phyloP scores from a whole-genome alignment of 768 basidiomycete species.

The Lanmaoa rubissima region DNA sequence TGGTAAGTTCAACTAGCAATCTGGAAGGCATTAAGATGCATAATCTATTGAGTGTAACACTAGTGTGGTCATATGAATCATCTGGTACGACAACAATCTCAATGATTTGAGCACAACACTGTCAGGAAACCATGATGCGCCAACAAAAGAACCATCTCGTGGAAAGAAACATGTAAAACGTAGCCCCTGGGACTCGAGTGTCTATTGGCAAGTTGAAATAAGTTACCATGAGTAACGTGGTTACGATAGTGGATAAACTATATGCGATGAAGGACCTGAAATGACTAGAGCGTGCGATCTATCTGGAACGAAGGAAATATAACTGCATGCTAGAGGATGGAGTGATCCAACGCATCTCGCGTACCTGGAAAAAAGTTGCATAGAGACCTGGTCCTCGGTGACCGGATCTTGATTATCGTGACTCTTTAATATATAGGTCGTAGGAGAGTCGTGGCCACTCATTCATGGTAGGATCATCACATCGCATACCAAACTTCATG shows the following conservation, averaged over 20 bases:
- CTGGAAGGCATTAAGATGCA: too few species aligned
- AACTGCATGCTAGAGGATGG: background rate
- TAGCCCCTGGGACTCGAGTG: background rate
- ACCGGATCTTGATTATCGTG: conserved; percentile 8
- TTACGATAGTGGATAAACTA: conserved; percentile 27
- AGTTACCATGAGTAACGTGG: conserved; percentile 9
- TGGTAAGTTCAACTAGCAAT: too few species aligned
- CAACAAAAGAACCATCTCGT: background rate
- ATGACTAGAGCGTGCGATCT: background rate
- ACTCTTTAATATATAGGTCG: conserved; percentile 11
- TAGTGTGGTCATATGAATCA: too few species aligned
- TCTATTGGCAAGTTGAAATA: conserved; percentile 12
- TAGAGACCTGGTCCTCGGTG: conserved; percentile 10
- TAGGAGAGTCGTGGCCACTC: conserved; percentile 2
- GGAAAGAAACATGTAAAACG: background rate
- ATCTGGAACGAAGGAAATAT: background rate
- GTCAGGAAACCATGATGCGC: background rate
- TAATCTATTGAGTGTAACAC: too few species aligned
- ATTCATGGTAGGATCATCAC: conserved; percentile 6
- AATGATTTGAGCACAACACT: background rate
- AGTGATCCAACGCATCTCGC: background rate
- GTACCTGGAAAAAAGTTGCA: background rate
- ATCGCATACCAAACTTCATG: background rate
- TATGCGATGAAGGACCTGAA: conserved; percentile 11
- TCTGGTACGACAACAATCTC: too few species aligned